Percentiles rank a stretch among this genome's conserved stretches.
Evolutionary conservation across 805 yeast species (phyloP).

Genomic region (Ogataea degrootiae): DNA sequence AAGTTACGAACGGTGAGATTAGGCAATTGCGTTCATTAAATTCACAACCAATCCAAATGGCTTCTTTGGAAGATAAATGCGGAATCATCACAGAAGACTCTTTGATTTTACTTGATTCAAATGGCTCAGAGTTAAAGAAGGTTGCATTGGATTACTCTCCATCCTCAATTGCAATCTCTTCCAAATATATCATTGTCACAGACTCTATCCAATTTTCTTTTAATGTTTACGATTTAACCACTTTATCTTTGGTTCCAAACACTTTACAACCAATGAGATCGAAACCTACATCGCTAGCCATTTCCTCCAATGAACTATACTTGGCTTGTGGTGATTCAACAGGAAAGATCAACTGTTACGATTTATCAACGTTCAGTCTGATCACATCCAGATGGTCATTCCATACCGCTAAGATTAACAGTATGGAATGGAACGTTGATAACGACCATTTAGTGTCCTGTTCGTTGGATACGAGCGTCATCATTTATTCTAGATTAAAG

Average conservation of each 20-base stretch:
- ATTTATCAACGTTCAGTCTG: slow-evolving; percentile 46
- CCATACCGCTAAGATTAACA: slow-evolving; percentile 78
- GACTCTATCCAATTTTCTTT: slow-evolving; percentile 36
- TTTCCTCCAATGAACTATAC: slow-evolving; percentile 64
- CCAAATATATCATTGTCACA: slow-evolving; percentile 45
- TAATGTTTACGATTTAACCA: slow-evolving; percentile 31
- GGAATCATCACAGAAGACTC: slow-evolving; percentile 45
- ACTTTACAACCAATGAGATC: slow-evolving; percentile 45
- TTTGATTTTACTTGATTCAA: slow-evolving; percentile 28
- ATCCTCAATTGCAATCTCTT: slow-evolving; percentile 42
- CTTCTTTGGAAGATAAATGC: slow-evolving; percentile 31
- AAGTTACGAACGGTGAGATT: slow-evolving; percentile 24
- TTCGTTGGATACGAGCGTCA: slow-evolving; percentile 78
- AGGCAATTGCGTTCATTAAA: slow-evolving; percentile 31
- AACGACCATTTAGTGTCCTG: slow-evolving; percentile 72
- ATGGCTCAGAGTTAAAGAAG: slow-evolving; percentile 28
- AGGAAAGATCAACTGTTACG: slow-evolving; percentile 81
- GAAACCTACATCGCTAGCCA: slow-evolving; percentile 55
- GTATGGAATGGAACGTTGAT: slow-evolving; percentile 75
- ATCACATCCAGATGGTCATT: slow-evolving; percentile 92
- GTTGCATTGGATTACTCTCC: slow-evolving; percentile 35
- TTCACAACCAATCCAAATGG: slow-evolving; percentile 46
- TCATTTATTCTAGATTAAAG: slow-evolving; percentile 70
- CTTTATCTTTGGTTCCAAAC: slow-evolving; percentile 9
- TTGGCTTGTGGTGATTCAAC: slow-evolving; percentile 83